A percentile compares a stretch with the other conserved stretches of the same genome.
Evolutionary conservation across 441 rosid genomes (phyloP).

Genomic region (Croton setiger): DNA sequence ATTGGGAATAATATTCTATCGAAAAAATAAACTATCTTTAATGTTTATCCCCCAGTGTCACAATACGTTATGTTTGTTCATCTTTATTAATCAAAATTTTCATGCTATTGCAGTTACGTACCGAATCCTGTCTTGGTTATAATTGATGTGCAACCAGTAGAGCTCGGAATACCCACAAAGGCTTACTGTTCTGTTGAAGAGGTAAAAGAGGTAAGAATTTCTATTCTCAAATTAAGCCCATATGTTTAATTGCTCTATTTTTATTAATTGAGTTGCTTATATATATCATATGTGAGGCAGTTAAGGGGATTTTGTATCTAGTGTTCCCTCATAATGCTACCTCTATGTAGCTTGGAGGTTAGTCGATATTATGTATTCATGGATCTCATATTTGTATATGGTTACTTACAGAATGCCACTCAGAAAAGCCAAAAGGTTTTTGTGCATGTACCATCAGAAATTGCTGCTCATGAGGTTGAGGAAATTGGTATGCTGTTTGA

Average conservation of each 20-base stretch:
- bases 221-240: background rate
- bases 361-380: background rate
- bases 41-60: background rate
- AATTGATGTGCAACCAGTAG: constrained; percentile 80
- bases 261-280: background rate
- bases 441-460: constrained; percentile 83
- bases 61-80: background rate
- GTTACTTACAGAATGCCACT: constrained; percentile 70
- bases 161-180: constrained; percentile 81
- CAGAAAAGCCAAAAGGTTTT: constrained; percentile 94
- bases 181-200: constrained; percentile 86
- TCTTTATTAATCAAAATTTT: constrained; percentile 14
- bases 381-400: background rate
- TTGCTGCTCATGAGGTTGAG: constrained; percentile 87
- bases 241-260: background rate
- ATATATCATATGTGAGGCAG: background rate
- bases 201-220: constrained; percentile 66
- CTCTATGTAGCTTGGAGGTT: constrained; percentile 3
- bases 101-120: constrained; percentile 52
- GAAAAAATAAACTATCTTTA: background rate
- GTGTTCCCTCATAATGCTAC: background rate
- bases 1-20: background rate
- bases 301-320: background rate
- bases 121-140: constrained; percentile 85
- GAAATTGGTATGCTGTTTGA: constrained; percentile 60